phyloP scores from a whole-genome alignment of 163 green algal species.

The Scenedesmus sp. region DNA sequence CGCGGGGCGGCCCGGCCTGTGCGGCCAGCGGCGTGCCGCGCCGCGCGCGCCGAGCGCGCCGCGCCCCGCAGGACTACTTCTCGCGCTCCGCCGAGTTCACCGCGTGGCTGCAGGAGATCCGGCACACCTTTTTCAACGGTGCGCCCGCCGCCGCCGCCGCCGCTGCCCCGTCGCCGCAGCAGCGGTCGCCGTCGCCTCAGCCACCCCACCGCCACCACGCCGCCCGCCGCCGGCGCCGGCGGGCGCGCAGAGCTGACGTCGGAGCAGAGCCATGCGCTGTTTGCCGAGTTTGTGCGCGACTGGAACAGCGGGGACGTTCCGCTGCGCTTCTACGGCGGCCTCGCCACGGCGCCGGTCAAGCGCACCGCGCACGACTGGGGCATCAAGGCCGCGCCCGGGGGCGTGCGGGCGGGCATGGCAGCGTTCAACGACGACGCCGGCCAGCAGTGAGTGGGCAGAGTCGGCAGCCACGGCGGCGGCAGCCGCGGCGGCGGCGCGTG shows the following conservation, averaged over 20 bases:
- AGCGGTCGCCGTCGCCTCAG: no score
- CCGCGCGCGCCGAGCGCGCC: no score
- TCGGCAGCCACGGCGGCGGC: no score
- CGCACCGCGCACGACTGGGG: constrained; percentile 67
- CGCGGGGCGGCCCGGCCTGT: no score
- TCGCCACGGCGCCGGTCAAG: constrained; percentile 38
- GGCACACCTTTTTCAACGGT: constrained; percentile 63
- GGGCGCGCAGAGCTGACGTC: constrained; percentile 26
- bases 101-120: constrained; percentile 62
- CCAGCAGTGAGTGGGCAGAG: no score
- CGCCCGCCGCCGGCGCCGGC: neutral
- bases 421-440: constrained; percentile 56
- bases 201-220: no score
- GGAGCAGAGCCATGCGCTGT: constrained; percentile 12
- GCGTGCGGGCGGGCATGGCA: constrained; percentile 53
- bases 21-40: neutral
- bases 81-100: constrained; percentile 66
- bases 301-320: constrained; percentile 33
- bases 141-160: no score
- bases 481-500: no score
- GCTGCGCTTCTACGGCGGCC: constrained; percentile 57
- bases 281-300: constrained; percentile 24
- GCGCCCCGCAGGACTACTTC: constrained; percentile 66
- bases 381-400: constrained; percentile 45
- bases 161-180: no score